Conservation (phyloP, 164 flowering plant genomes). For the Akebia trifoliata region DNA sequence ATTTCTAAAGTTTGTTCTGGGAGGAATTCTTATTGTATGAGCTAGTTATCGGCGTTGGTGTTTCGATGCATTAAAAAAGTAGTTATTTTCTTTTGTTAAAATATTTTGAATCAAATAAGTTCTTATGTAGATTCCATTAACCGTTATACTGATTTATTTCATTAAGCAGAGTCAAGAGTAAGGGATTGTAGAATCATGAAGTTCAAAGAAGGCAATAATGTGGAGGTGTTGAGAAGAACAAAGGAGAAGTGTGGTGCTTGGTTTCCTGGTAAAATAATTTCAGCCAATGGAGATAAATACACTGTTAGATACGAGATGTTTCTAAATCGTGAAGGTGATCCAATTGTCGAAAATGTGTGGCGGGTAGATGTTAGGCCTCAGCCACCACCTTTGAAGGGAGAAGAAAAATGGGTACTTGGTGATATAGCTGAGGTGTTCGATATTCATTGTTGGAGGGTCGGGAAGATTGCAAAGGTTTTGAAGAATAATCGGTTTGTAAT, state of each 20-base stretch:
- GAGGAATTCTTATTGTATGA: neutral
- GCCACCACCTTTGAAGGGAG: constrained; percentile 15
- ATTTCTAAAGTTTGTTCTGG: neutral
- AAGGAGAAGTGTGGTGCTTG: constrained; percentile 22
- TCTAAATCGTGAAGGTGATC: constrained; percentile 15
- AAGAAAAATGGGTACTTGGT: constrained; percentile 28
- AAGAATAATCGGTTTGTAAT: constrained; percentile 17
- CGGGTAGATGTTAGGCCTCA: constrained; percentile 24
- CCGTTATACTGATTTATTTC: constrained; percentile 8
- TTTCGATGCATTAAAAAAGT: neutral
- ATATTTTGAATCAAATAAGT: neutral
- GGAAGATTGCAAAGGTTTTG: constrained; percentile 26
- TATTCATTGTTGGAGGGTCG: constrained; percentile 29
- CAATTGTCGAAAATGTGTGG: constrained; percentile 20
- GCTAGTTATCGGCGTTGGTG: neutral
- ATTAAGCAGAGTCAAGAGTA: constrained; percentile 2
- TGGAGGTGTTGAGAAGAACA: constrained; percentile 29
- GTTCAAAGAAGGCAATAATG: constrained; percentile 24
- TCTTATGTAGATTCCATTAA: neutral
- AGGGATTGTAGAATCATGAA: constrained; percentile 16
- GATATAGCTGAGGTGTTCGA: constrained; percentile 30
- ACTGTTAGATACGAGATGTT: constrained; percentile 19
- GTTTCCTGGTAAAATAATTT: constrained; percentile 29
- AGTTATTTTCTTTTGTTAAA: neutral
- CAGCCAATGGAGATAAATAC: constrained; percentile 16